Percentiles rank a stretch among this genome's conserved stretches.
Conservation (phyloP, 108 stramenopile genomes). For the Asterionellopsis glacialis region DNA sequence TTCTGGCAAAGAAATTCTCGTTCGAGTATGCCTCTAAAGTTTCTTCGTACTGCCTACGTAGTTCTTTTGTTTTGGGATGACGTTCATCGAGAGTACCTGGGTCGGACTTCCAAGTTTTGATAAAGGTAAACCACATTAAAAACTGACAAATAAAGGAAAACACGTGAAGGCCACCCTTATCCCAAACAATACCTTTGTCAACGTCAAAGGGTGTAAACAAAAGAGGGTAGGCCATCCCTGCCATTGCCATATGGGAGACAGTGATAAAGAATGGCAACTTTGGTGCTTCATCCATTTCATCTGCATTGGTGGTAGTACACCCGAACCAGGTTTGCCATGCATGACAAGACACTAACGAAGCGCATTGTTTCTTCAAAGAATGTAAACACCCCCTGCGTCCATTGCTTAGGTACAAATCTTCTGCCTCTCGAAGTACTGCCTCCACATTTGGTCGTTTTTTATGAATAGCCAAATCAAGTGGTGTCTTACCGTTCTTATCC, state of each 20-base stretch:
- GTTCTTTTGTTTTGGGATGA: slow-evolving; percentile 33
- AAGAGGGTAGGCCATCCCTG: slow-evolving; percentile 43
- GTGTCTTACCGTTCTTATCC: slow-evolving; percentile 76
- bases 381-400: slow-evolving; percentile 17
- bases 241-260: slow-evolving; percentile 35
- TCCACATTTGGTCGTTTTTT: slow-evolving; percentile 73
- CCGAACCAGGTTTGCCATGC: slow-evolving; percentile 78
- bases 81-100: slow-evolving; percentile 57
- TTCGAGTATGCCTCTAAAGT: slow-evolving; percentile 67
- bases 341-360: slow-evolving; percentile 24
- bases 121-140: slow-evolving; percentile 57
- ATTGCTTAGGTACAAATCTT: slow-evolving; percentile 22
- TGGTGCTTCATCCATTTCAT: slow-evolving; percentile 55
- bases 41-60: slow-evolving; percentile 67
- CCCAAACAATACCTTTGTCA: slow-evolving; percentile 51
- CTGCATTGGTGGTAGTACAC: slow-evolving; percentile 29
- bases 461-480: slow-evolving; percentile 70
- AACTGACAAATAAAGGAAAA: slow-evolving; percentile 38
- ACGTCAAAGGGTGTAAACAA: slow-evolving; percentile 40
- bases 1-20: slow-evolving; percentile 21
- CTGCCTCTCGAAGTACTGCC: slow-evolving; percentile 42
- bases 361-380: slow-evolving; percentile 3
- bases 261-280: slow-evolving; percentile 78
- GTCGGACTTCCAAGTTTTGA: slow-evolving; percentile 53
- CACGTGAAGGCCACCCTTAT: slow-evolving; percentile 45